Conservation (phyloP, 169 alveolate genomes). For the Fabrea salina region DNA sequence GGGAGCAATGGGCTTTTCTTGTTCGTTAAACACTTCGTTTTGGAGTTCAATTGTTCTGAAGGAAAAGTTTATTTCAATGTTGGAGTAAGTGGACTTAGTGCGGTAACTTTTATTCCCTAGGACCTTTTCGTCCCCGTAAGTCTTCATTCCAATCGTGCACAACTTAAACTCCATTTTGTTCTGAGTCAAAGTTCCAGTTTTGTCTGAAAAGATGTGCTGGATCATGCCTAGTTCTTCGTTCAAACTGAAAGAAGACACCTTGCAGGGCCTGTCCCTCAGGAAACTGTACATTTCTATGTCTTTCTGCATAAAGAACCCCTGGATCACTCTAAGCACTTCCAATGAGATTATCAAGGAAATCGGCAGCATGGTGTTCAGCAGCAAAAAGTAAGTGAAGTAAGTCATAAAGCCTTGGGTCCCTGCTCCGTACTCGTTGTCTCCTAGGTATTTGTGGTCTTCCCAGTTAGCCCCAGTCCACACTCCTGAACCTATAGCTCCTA, state of each 20-base stretch:
- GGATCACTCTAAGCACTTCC: constrained; percentile 80
- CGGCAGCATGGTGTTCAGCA: constrained; percentile 75
- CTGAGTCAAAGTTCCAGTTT: constrained; percentile 88
- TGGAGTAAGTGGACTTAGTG: background rate
- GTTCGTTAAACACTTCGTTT: background rate
- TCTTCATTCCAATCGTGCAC: constrained; percentile 67
- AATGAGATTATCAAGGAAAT: constrained; percentile 80
- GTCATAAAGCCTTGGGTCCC: constrained; percentile 52
- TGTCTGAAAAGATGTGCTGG: constrained; percentile 82
- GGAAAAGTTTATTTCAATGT: background rate
- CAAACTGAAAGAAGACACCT: constrained; percentile 60
- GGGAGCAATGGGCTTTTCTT: background rate
- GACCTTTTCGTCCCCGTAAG: constrained; percentile 65
- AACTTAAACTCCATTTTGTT: constrained; percentile 84
- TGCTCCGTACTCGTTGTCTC: background rate
- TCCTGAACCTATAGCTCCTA: background rate
- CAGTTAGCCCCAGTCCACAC: background rate
- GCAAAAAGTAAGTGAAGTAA: constrained; percentile 71
- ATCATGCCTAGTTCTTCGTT: constrained; percentile 87
- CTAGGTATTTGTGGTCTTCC: constrained; percentile 4
- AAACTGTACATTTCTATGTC: constrained; percentile 64
- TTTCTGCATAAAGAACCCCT: constrained; percentile 68
- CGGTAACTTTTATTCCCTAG: constrained; percentile 14
- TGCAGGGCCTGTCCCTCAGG: constrained; percentile 58
- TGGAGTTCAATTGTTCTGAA: background rate